Evolutionary conservation across 2,329 filamentous ascomycete species (phyloP), one percentile per base, ranked within the genome.

Genomic region (Aspergillus bombycis): DNA sequence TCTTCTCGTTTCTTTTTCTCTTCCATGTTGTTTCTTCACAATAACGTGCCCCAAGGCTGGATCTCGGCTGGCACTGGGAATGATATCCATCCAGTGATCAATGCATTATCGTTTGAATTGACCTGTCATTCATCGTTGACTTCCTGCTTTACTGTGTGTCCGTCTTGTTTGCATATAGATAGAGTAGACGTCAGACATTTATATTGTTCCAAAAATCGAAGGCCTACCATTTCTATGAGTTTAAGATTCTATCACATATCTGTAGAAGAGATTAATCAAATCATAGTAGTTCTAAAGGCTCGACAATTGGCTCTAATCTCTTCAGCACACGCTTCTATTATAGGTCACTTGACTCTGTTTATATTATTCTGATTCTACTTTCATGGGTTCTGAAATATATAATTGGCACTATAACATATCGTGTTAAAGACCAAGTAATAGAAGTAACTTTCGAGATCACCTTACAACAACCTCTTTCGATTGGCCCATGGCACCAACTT

Each of bases 71-170:
- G 46, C 58, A 54, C 45, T 28, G 54, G 58, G 41, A 62, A 64
- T 53, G 58, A 58, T 52, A 61, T 61, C 30, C 21, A 48, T 48
- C 23, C 41, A 57, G 59, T 60, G 52, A 62, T 57, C 14, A 62
- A 60, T 59, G 50, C 58, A 64, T 55, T 43, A 54, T 38, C 54
- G 45, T 64, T 61, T 23, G 46, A 59, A 60, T 67, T 66, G 64
- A 67, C 26, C 43, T 64, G 48, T 21, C 45, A 55, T 60, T 38
- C 57, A 36, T 50, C 12, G 48, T 52, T 50, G 48, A 58, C 38
- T 46, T 50, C 16, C 11, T 30, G 43, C n/a, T 50, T 59, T 45
- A 41, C 12, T 14, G 4, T 14, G 45, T 28, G n/a, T 55, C n/a
- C 26, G 19, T 30, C 23, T 50, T 52, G 19, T 26, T 26, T 38